A percentile compares a stretch with the other conserved stretches of the same genome.
Evolutionary conservation across 352 stramenopile species (phyloP).

Genomic region (Phytophthora chlamydospora): DNA sequence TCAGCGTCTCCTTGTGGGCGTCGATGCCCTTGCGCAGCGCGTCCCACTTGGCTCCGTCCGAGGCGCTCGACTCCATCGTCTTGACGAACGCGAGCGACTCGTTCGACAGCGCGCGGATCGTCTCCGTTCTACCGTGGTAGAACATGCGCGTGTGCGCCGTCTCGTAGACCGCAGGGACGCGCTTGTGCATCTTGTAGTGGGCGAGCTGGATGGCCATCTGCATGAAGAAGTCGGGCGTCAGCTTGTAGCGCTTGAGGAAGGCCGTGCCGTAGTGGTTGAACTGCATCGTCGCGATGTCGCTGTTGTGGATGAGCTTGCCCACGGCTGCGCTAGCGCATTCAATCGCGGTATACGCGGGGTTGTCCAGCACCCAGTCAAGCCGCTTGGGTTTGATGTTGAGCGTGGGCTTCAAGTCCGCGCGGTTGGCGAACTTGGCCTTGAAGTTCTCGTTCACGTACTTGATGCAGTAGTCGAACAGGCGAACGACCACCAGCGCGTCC

Average conservation of each 20-base stretch:
- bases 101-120: conserved; percentile 87
- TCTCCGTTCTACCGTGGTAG: conserved; percentile 96
- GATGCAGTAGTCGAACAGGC: conserved; percentile 94
- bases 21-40: conserved; percentile 90
- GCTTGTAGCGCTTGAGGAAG: conserved; percentile 94
- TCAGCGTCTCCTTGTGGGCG: conserved; percentile 92
- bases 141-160: conserved; percentile 97
- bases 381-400: conserved; percentile 71
- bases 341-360: conserved; percentile 80
- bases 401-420: conserved; percentile 69
- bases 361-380: conserved; percentile 86
- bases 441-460: conserved; percentile 93
- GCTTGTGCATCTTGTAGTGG: conserved; percentile 95
- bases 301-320: conserved; percentile 92
- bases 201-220: conserved; percentile 98
- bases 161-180: conserved; percentile 96
- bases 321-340: conserved; percentile 89
- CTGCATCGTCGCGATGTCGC: conserved; percentile 90
- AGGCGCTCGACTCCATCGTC: conserved; percentile 81
- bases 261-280: conserved; percentile 93
- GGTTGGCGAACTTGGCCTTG: conserved; percentile 84
- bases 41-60: conserved; percentile 80
- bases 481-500: conserved; percentile 95
- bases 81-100: conserved; percentile 93
- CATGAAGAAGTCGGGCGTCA: conserved; percentile 97